These are phyloP conservation scores for Phascolomyces articulosus DNA, from an alignment of 371 early-diverging fungal genomes.

Conservation along the genomic window DNA sequence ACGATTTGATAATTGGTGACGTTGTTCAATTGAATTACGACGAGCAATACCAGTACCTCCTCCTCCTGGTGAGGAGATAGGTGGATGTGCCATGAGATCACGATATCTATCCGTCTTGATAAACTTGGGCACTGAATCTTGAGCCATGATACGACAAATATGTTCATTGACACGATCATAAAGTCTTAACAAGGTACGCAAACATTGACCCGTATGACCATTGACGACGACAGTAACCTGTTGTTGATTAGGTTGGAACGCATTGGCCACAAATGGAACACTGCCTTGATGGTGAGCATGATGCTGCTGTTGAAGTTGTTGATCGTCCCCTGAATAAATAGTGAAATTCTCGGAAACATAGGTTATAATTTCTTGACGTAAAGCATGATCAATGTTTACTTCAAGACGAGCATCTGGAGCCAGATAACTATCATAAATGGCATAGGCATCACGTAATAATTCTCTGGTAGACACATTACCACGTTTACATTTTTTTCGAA, in stretches of 20 bases:
- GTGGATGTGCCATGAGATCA: slow-evolving; percentile 11
- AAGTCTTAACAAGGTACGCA: slow-evolving; percentile 47
- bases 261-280: slow-evolving; percentile 31
- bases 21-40: slow-evolving; percentile 10
- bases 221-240: slow-evolving; percentile 36
- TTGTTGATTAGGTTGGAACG: slow-evolving; percentile 25
- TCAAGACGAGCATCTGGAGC: slow-evolving; percentile 57
- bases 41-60: too few species aligned
- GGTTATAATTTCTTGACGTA: slow-evolving; percentile 41
- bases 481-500: slow-evolving; percentile 36
- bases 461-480: slow-evolving; percentile 36
- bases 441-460: slow-evolving; percentile 58
- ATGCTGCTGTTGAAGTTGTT: background rate
- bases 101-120: slow-evolving; percentile 69
- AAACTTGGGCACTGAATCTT: slow-evolving; percentile 79
- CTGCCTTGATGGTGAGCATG: background rate
- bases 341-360: slow-evolving; percentile 19
- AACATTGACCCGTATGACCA: slow-evolving; percentile 33
- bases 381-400: slow-evolving; percentile 57
- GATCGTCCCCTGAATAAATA: background rate
- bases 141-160: slow-evolving; percentile 75
- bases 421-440: slow-evolving; percentile 64
- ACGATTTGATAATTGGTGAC: background rate
- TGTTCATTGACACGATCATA: slow-evolving; percentile 72
- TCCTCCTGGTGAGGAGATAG: slow-evolving; percentile 1